Evolutionary conservation across 2,329 filamentous ascomycete species (phyloP), one percentile per base, ranked within the genome.

Genomic region (Aspergillus japonicus): DNA sequence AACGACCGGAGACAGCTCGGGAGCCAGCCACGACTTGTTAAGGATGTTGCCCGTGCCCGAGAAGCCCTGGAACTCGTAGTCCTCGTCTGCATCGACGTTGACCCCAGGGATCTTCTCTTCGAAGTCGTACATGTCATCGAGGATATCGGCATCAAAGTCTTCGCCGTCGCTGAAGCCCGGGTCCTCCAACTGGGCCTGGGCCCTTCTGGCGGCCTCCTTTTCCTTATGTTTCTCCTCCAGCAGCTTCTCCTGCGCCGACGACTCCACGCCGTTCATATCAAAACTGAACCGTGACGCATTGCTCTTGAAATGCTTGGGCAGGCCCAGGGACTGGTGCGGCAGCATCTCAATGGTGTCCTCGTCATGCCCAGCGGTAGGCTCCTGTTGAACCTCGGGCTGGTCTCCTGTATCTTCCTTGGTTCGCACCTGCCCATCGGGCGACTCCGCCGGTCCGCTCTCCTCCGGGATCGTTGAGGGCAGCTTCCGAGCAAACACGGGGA

Each of bases 261-360:
- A 86, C 56, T 84, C 85, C 10, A 80, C 78, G 16, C 81, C 82
- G 5, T 79, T 81, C 66, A 88, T 82, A 62, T 89, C 86, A 64
- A 89, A 89, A 65, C 86, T 88, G 68, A 89, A 89, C 10, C 86
- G 78, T 2, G 85, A 87, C 0, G 85, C 83, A 69, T 82, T 85
- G 66, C 85, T 87, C 58, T 76, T 80, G 57, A 81, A 71, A 64
- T 81, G 80, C 60, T 75, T 79, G 2, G 80, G 80, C 39, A 81
- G 61, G 5, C 74, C 74, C 4, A 73, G 64, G 31, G 69, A 65
- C 47, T 68, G 66, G 47, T 68, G 69, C 12, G 69, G 63, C 42
- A 71, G 65, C 56, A 70, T 65, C 33, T 75, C 70, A 42, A 75
- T 65, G 14, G 71, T 68, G 65, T 72, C 71, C 48, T 70, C 64